Percentiles rank a stretch among this genome's conserved stretches.
Evolutionary conservation across 306 rosid genomes (phyloP).

Genomic region (Dalbergia cultrata): DNA sequence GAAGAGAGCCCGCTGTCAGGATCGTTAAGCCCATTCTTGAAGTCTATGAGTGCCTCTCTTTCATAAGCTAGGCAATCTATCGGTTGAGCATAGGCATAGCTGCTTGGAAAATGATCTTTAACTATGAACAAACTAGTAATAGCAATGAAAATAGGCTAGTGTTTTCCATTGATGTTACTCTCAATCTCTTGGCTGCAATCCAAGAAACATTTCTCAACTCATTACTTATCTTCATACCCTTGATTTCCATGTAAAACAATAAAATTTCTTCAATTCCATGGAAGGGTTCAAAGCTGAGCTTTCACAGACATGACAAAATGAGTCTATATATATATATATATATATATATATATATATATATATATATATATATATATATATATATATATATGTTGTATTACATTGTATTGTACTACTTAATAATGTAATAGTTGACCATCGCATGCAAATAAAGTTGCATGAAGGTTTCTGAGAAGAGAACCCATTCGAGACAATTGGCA

Average conservation of each 20-base stretch:
- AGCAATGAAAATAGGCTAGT: slow-evolving; percentile 13
- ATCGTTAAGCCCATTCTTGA: slow-evolving; percentile 59
- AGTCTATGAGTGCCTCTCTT: slow-evolving; percentile 53
- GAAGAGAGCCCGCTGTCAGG: slow-evolving; percentile 49
- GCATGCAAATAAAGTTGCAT: too few relatives aligned
- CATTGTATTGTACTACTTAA: background rate
- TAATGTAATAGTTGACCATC: too few relatives aligned
- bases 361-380: too few relatives aligned
- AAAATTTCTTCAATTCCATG: background rate
- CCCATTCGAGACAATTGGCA: too few relatives aligned
- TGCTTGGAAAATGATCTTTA: background rate
- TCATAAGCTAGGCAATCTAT: slow-evolving; percentile 45
- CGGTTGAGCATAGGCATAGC: background rate
- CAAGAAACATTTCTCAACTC: background rate
- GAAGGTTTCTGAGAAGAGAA: too few relatives aligned
- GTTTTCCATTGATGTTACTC: slow-evolving; percentile 37
- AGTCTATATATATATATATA: too few relatives aligned
- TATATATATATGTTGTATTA: background rate
- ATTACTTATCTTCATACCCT: background rate
- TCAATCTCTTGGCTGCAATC: background rate
- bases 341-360: too few relatives aligned
- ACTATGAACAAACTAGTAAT: slow-evolving; percentile 13
- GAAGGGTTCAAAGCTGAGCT: background rate
- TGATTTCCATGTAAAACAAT: background rate
- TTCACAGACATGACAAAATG: background rate